Base-by-base conservation (phyloP, 176 grass and related monocot genomes). In the Carex kokanica region DNA sequence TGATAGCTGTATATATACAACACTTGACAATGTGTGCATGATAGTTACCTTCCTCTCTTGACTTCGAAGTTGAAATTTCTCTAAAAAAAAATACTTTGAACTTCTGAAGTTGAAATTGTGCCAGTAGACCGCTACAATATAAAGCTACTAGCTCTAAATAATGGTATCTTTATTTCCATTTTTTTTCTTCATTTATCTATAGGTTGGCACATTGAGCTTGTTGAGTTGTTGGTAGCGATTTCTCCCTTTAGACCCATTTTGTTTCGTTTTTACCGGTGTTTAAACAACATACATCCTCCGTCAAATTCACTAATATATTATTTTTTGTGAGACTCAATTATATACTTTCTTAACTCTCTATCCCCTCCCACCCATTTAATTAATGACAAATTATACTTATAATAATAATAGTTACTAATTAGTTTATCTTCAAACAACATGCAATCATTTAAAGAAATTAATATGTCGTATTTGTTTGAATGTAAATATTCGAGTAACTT, bases 1-100 rank as follows among this genome's bases (percentile, higher is more conserved):
- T 27, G 25, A 64, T 66, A 43, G 80, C 60, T 82, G 60, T 82
- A 52, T 82, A 47, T 82, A 62, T 53, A 82, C 9, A 68, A 20
- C 80, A 43, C 8, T 82, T 64, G n/a, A 5, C 4, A 82, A 66
- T 24, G 23, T 78, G 73, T 2, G 15, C 51, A 55, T 78, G 73
- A 78, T 78, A 32, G 49, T 25, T 78, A 74, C 43, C 11, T 78
- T 78, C 32, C 73, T 14, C 7, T 43, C 6, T 78, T 32, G 73
- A 78, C 73, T 78, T 78, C 6, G 73, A 27, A 27, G 21, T 78
- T 54, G 23, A 24, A 53, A 77, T 24, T 47, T 47, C 43, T 47
- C 43, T 47, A 9, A 10, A 47, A 47, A 9, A 47, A 47, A 47
- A 45, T 0, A 2, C 8, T 38, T 38, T 38, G 36, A 10, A 10